These are phyloP conservation scores for Solanum sitiens DNA, from an alignment of 257 asterid species.

Conservation along the genomic window DNA sequence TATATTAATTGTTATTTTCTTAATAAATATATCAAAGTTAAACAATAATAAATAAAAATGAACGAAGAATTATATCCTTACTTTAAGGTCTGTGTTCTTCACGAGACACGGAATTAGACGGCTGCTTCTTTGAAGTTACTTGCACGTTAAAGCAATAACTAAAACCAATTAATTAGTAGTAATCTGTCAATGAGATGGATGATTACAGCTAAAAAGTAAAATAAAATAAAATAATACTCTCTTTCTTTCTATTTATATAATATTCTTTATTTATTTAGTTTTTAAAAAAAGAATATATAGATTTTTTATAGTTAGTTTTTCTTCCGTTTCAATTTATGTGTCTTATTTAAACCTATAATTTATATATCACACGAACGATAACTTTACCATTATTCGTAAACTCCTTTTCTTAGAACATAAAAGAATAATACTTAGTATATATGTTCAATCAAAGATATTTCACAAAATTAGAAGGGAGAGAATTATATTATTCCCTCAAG, in stretches of 20 bases:
- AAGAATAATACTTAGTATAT: background rate
- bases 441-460: background rate
- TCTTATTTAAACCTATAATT: background rate
- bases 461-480: background rate
- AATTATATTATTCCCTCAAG: background rate
- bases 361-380: background rate
- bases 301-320: too few relatives aligned
- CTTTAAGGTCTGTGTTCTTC: too few relatives aligned
- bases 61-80: too few relatives aligned
- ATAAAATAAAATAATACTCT: background rate
- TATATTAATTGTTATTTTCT: too few relatives aligned
- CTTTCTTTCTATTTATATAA: background rate
- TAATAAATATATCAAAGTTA: too few relatives aligned
- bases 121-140: background rate
- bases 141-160: background rate
- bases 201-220: background rate
- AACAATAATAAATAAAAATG: too few relatives aligned
- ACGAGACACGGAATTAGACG: background rate
- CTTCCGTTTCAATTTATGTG: too few relatives aligned
- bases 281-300: too few relatives aligned
- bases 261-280: background rate
- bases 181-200: background rate
- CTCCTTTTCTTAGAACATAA: background rate
- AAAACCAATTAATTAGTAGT: background rate
- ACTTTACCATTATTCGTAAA: background rate